Evolutionary conservation across 2,329 filamentous ascomycete species (phyloP), one percentile per base, ranked within the genome.

Genomic region (Exophiala sideris): DNA sequence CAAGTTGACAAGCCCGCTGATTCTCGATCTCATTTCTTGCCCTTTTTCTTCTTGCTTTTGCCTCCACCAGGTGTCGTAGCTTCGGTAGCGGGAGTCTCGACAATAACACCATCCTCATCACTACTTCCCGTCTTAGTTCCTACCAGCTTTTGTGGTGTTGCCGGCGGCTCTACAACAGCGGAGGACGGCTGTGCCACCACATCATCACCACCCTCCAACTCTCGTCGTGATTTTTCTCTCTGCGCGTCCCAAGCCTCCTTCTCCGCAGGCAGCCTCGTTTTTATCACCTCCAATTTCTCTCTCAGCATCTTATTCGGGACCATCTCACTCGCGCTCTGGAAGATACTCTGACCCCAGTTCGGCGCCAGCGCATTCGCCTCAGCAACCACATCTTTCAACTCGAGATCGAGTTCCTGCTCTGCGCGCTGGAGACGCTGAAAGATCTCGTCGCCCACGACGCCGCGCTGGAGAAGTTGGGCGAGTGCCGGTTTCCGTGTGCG

Each of bases 311-410:
- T 81, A 74, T 96, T 96, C 67, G 90, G 87, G 55, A 88, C 85
- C 73, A 99, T 96, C 73, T 99, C 94, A 73, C 95, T 95, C 51
- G 94, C 94, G 42, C 89, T 91, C 73, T 99, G 94, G 81, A 99
- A 99, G 70, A 99, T 97, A 52, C 83, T 84, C 68, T 94, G 86
- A 58, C 94, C 94, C 94, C 94, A 99, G 71, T 87, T 86, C 45
- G 89, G 86, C 1, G 84, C 80, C 60, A 96, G 87, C 16, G 88
- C 91, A 70, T 97, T 97, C 65, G 95, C 94, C 90, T 96, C 62
- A 21, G 44, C 35, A 33, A 97, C 91, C 20, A 97, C 92, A 73
- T 99, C 94, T 65, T 89, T 84, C 58, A 99, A 79, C 74, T 99
- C 94, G 63, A 91, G 89, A 75, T 99, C 91, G 79, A 97, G 95